Evolutionary conservation across 1,284 basidiomycete species (phyloP).

Genomic region (Sphagnurus paluster): DNA sequence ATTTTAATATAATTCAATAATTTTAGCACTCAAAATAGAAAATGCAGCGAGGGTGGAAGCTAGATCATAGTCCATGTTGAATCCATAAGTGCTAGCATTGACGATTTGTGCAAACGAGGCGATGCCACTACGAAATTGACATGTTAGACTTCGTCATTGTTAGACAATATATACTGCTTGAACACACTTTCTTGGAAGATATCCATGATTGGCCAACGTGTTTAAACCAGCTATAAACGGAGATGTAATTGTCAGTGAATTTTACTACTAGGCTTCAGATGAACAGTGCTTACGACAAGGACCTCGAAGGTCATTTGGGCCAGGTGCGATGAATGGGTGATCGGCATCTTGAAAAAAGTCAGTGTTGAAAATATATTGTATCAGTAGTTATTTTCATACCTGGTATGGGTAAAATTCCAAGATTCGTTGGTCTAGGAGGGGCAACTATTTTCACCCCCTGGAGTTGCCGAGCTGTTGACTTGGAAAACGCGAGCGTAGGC

Average conservation of each 20-base stretch:
- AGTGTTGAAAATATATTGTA: background rate
- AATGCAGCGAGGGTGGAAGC: constrained; percentile 15
- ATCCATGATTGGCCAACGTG: constrained; percentile 18
- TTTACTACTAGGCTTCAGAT: background rate
- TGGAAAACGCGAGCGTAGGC: constrained; percentile 5
- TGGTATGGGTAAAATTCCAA: constrained; percentile 13
- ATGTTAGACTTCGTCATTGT: background rate
- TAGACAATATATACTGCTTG: background rate
- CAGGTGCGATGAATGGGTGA: constrained; percentile 15
- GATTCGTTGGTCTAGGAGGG: constrained; percentile 10
- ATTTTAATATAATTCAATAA: background rate
- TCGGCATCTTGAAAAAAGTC: constrained; percentile 7
- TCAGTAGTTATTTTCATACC: constrained; percentile 9
- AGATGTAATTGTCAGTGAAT: background rate
- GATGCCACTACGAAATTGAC: constrained; percentile 9
- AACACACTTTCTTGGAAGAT: constrained; percentile 18
- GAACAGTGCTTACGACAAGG: constrained; percentile 13
- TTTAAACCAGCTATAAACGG: constrained; percentile 18
- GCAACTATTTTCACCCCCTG: constrained; percentile 12
- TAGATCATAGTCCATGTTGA: constrained; percentile 19
- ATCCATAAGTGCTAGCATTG: constrained; percentile 5
- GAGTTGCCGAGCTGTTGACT: background rate
- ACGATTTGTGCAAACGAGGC: constrained; percentile 18
- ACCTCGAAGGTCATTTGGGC: constrained; percentile 11
- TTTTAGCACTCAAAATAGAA: constrained; percentile 8